Percentiles rank a stretch among this genome's conserved stretches.
These are phyloP conservation scores for Salix koriyanagi DNA, from an alignment of 345 rosid species.

Conservation along the genomic window DNA sequence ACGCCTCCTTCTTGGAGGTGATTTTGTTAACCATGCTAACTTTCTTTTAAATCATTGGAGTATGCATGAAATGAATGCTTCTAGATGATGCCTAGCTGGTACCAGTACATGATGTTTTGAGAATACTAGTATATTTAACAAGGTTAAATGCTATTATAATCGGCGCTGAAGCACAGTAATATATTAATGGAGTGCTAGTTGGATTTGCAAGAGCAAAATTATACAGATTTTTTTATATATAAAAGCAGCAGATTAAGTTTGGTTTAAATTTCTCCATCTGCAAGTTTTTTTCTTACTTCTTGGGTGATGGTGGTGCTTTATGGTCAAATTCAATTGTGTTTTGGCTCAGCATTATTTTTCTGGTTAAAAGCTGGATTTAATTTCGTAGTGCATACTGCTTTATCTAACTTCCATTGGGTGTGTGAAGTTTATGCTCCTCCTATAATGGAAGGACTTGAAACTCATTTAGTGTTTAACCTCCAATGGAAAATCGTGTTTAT, in stretches of 20 bases:
- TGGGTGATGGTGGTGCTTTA: neutral
- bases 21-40: neutral
- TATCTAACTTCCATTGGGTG: neutral
- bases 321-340: neutral
- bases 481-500: neutral
- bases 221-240: too few species aligned
- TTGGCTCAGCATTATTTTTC: neutral
- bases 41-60: neutral
- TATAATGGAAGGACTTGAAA: neutral
- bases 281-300: neutral
- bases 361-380: neutral
- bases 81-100: too few species aligned
- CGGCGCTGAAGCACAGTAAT: neutral
- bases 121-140: too few species aligned
- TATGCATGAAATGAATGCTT: too few species aligned
- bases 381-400: neutral
- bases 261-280: neutral
- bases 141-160: neutral
- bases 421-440: neutral
- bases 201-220: too few species aligned
- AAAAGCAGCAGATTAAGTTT: neutral
- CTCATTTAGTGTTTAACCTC: neutral
- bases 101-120: too few species aligned
- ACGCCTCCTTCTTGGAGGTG: constrained; percentile 83
- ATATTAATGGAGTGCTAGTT: too few species aligned